These are phyloP conservation scores for Nemania sp. DNA, from an alignment of 2,329 filamentous ascomycete species.

Conservation along the genomic window DNA sequence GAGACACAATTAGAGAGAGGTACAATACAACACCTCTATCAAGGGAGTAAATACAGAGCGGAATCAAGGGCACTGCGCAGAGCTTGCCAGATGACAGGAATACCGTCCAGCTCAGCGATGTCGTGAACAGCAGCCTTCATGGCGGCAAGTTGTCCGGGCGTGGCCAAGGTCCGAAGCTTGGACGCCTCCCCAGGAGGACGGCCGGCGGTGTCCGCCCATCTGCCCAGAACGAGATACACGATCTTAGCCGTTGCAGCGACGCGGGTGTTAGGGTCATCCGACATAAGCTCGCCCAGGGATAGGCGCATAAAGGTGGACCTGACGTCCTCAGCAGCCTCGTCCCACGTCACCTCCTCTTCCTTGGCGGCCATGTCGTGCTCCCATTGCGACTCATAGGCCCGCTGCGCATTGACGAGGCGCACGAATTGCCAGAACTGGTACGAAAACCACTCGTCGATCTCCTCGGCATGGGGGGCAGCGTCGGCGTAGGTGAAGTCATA, in stretches of 20 bases:
- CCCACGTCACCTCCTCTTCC: slow-evolving; percentile 62
- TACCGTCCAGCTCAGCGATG: slow-evolving; percentile 54
- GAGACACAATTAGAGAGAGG: slow-evolving; percentile 36
- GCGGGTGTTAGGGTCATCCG: slow-evolving; percentile 52
- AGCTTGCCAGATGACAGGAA: slow-evolving; percentile 56
- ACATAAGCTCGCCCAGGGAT: slow-evolving; percentile 51
- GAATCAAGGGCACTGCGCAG: slow-evolving; percentile 54
- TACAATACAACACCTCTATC: too few species aligned
- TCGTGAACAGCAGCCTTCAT: slow-evolving; percentile 59
- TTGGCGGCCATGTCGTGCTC: slow-evolving; percentile 51
- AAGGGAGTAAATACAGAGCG: slow-evolving; percentile 59
- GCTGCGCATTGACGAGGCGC: slow-evolving; percentile 73
- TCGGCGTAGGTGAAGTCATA: slow-evolving; percentile 89
- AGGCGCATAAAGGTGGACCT: slow-evolving; percentile 60
- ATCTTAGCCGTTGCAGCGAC: slow-evolving; percentile 59
- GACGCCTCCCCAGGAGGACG: slow-evolving; percentile 46
- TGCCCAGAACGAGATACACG: slow-evolving; percentile 66
- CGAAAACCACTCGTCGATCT: slow-evolving; percentile 97
- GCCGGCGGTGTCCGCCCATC: slow-evolving; percentile 71
- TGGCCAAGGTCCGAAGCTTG: slow-evolving; percentile 53
- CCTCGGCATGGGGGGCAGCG: slow-evolving; percentile 74
- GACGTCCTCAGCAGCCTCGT: slow-evolving; percentile 61
- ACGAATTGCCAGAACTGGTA: slow-evolving; percentile 86
- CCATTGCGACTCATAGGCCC: slow-evolving; percentile 79
- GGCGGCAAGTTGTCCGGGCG: slow-evolving; percentile 58